Evolutionary conservation across 2,329 filamentous ascomycete species (phyloP), one percentile per base, ranked within the genome.

Genomic region (Fusarium praegraminearum): DNA sequence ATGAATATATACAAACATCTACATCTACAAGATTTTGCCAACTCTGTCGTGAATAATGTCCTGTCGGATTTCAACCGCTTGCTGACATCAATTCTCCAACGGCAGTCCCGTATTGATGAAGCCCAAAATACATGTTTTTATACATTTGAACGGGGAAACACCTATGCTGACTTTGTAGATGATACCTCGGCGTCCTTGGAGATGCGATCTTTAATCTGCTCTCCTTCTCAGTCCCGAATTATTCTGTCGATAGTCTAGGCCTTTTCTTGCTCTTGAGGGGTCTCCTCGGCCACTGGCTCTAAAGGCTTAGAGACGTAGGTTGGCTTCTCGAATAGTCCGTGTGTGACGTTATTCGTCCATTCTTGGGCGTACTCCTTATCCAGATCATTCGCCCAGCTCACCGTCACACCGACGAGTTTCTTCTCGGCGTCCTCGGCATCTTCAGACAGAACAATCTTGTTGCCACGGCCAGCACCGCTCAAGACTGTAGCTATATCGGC

Each of bases 401-500:
- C 79, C 8, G 80, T 84, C 1, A 83, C 83, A 28, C 75, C 75
- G 24, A 83, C 62, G 16, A 84, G 77, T 60, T 75, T 64, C 32
- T 55, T 62, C 54, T 65, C 65, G 15, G 16, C 67, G 13, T 62
- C 72, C 22, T 67, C 72, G 7, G 58, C 69, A 7, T 59, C 57
- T 52, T 74, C 65, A 18, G 52, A 74, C 75, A 53, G 72, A 76
- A 71, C 70, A 60, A 89, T 80, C 73, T 78, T 81, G 77, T 85
- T 88, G 35, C 86, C 86, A 65, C 81, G 80, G 38, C 86, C 86
- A 12, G 76, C 67, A 7, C 87, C 87, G 10, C 78, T 79, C 55
- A 90, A 81, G 24, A 89, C 85, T 24, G 83, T 85, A 1, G 89
- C 88, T 67, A 91, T 83, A 77, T 91, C 89, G 57, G 89, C 89